Percentiles rank a stretch among this genome's conserved stretches.
phyloP scores from a whole-genome alignment of 1,284 basidiomycete species.

The Vanrija sp. region DNA sequence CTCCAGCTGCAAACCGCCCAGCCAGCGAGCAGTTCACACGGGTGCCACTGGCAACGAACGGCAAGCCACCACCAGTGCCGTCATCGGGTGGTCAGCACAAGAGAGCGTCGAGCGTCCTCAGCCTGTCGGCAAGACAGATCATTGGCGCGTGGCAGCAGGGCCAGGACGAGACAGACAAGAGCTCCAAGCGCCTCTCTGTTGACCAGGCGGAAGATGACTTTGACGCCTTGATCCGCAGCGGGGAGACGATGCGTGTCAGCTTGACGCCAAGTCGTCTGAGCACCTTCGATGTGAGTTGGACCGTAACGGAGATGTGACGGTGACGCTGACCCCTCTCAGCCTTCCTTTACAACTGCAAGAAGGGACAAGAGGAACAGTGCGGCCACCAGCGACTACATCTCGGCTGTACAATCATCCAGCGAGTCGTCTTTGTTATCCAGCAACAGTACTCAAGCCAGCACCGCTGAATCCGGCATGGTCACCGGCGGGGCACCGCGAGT shows the following conservation, averaged over 20 bases:
- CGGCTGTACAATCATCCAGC: conserved; percentile 9
- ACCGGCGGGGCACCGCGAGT: conserved; percentile 10
- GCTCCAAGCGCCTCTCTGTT: conserved; percentile 3
- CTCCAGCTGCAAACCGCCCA: conserved; percentile 2
- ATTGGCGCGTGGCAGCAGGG: conserved; percentile 21
- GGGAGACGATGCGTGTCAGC: conserved; percentile 87
- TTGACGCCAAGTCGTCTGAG: conserved; percentile 86
- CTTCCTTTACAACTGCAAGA: background rate
- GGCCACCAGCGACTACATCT: conserved; percentile 1
- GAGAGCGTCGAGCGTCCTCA: conserved; percentile 19
- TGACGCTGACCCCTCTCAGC: background rate
- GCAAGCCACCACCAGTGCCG: background rate
- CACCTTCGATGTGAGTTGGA: conserved; percentile 71
- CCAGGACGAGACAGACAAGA: background rate
- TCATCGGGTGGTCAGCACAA: conserved; percentile 1
- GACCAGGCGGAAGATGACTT: conserved; percentile 61
- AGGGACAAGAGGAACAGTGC: background rate
- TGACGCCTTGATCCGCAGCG: conserved; percentile 81
- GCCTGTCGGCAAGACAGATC: conserved; percentile 23
- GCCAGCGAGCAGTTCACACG: conserved; percentile 10
- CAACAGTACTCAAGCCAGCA: conserved; percentile 6
- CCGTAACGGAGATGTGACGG: background rate
- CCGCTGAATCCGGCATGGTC: conserved; percentile 3
- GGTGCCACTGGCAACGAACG: conserved; percentile 2
- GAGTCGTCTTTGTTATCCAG: conserved; percentile 13